Percentiles rank a stretch among this genome's conserved stretches.
phyloP scores from a whole-genome alignment of 2,329 filamentous ascomycete species.

The Alternaria gansuensis region DNA sequence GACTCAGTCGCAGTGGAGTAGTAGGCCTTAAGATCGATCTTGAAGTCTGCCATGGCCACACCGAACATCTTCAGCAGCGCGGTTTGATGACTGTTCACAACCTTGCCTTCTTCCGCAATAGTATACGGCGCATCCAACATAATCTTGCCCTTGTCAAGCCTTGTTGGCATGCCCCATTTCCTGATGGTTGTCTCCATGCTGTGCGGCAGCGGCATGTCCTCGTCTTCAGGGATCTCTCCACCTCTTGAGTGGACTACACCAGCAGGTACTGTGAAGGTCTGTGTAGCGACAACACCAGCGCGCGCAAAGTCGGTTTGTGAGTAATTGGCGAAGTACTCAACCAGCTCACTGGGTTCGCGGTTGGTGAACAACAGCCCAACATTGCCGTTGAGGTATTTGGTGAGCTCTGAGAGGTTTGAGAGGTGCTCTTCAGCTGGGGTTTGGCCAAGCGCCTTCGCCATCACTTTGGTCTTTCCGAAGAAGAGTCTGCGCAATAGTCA shows the following conservation, averaged over 20 bases:
- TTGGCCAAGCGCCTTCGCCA: conserved; percentile 90
- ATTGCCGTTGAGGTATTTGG: conserved; percentile 76
- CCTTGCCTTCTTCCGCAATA: conserved; percentile 85
- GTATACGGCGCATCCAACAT: conserved; percentile 76
- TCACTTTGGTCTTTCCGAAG: conserved; percentile 99
- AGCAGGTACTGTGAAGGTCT: conserved; percentile 80
- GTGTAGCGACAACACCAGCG: conserved; percentile 77
- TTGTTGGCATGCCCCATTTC: conserved; percentile 87
- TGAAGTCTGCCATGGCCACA: conserved; percentile 89
- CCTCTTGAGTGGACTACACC: conserved; percentile 82
- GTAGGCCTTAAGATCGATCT: conserved; percentile 77
- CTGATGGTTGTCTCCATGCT: conserved; percentile 89
- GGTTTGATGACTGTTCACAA: conserved; percentile 89
- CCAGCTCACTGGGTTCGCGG: conserved; percentile 72
- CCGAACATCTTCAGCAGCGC: conserved; percentile 93
- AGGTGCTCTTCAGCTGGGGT: conserved; percentile 80
- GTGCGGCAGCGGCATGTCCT: conserved; percentile 88
- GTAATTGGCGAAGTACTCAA: conserved; percentile 76
- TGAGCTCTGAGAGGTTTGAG: conserved; percentile 76
- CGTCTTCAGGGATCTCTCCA: conserved; percentile 78
- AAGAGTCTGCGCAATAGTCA: conserved; percentile 71
- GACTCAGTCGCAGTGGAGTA: conserved; percentile 45
- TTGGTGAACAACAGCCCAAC: conserved; percentile 93
- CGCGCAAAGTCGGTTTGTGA: conserved; percentile 87
- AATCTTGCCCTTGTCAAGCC: conserved; percentile 87